Evolutionary conservation across 163 green algal genomes (phyloP), one percentile per base, ranked within the genome.

Genomic region (Coccomyxa subellipsoidea): DNA sequence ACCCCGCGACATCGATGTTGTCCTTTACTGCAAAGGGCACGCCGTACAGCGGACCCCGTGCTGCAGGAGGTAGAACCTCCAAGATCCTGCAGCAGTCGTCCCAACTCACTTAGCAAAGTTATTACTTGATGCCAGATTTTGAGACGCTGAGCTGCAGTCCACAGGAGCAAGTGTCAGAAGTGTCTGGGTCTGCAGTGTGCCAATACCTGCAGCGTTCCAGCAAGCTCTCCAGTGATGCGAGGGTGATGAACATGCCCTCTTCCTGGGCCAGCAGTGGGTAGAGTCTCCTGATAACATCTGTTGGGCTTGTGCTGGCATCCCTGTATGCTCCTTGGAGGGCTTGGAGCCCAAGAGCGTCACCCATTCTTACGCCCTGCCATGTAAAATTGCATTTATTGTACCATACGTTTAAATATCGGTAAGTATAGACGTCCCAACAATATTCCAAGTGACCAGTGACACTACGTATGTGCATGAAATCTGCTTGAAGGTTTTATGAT

Each of bases 21-120:
- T 97, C 94, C 83, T 97, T 97, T 2, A 95, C 90, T 25, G 88
- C 92, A 85, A 95, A 96, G 0, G 90, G 92, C 2, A 95, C 79
- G 35, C 91, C 90, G 84, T 87, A 94, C 70, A 95, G 84, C 5
- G 81, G 71, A 23, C 91, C 89, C 4, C 92, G 81, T 53, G 78
- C 47, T 25, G 76, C 54, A 4, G 35, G 6, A n/a, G 83, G 83
- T 53, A 85, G 38, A 15, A 8, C 40, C 47, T 92, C 88, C 72
- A 92, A 73, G 25, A 81, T 66, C 80, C 81, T 88, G 82, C 79
- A 84, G 29, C 78, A 76, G 31, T 59, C n/a, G n/a, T n/a, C n/a
- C n/a, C n/a, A n/a, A n/a, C n/a, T n/a, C n/a, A n/a, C n/a, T n/a
- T n/a, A n/a, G n/a, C n/a, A n/a, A n/a, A n/a, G n/a, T n/a, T n/a